Evolutionary conservation across 371 early-diverging fungal species (phyloP).

Genomic region (Rhizopus sp.): DNA sequence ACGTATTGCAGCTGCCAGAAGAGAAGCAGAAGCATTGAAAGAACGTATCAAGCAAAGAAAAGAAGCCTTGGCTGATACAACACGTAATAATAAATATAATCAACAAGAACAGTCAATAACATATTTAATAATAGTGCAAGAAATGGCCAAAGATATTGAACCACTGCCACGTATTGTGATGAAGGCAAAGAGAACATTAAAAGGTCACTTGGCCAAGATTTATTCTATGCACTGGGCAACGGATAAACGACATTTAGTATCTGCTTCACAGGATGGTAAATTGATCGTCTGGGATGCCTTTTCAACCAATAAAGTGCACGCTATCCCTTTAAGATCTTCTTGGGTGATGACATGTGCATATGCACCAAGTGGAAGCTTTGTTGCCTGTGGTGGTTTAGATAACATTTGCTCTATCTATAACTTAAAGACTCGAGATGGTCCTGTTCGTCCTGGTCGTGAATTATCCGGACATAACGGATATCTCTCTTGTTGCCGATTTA

Average conservation of each 20-base stretch:
- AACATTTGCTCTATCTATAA: constrained; percentile 98
- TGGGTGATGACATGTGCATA: constrained; percentile 99
- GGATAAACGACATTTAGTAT: constrained; percentile 93
- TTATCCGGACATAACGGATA: constrained; percentile 95
- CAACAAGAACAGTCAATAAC: not conserved
- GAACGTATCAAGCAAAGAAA: constrained; percentile 92
- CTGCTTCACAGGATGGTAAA: constrained; percentile 99
- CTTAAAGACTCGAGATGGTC: constrained; percentile 87
- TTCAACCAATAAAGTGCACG: constrained; percentile 96
- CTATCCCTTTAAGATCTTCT: constrained; percentile 95
- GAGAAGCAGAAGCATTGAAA: constrained; percentile 95
- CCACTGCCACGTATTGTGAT: constrained; percentile 84
- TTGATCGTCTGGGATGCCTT: constrained; percentile 98
- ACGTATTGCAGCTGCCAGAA: constrained; percentile 86
- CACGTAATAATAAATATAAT: constrained; percentile 59
- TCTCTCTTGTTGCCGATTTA: constrained; percentile 94
- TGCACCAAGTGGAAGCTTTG: constrained; percentile 95
- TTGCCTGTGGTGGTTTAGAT: constrained; percentile 99
- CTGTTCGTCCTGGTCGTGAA: constrained; percentile 92
- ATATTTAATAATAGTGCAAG: constrained; percentile 43
- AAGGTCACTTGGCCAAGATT: constrained; percentile 98
- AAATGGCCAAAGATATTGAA: constrained; percentile 51
- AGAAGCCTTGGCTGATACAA: constrained; percentile 93
- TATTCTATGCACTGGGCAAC: constrained; percentile 99
- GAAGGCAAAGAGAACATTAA: constrained; percentile 73